Conservation (phyloP, 1,284 basidiomycete genomes). For the Bondarzewia mesenterica region DNA sequence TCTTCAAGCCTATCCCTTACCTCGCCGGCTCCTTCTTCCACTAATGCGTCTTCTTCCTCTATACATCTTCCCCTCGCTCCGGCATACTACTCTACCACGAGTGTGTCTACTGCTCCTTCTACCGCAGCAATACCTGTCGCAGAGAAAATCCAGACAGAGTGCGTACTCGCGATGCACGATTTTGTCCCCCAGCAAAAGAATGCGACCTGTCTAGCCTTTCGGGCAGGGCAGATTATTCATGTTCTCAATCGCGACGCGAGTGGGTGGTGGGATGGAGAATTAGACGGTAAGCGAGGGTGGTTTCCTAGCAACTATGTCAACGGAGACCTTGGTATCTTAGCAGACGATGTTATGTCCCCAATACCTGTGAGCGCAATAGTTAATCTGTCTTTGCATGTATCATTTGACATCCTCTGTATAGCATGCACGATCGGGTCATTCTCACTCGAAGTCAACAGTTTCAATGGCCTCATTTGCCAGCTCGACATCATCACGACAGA, state of each 20-base stretch:
- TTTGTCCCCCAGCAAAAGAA: slow-evolving; percentile 67
- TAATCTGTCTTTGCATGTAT: not conserved
- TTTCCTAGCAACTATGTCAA: slow-evolving; percentile 93
- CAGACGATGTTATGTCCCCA: slow-evolving; percentile 40
- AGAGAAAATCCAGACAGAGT: slow-evolving; percentile 41
- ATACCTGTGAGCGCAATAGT: slow-evolving; percentile 31
- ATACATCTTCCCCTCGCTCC: slow-evolving; percentile 28
- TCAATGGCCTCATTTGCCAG: slow-evolving; percentile 9
- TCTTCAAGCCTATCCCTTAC: slow-evolving; percentile 45
- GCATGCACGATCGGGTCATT: slow-evolving; percentile 11
- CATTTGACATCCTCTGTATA: not conserved
- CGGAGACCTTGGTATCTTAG: slow-evolving; percentile 43
- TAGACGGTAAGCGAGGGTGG: slow-evolving; percentile 88
- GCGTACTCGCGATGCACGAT: slow-evolving; percentile 85
- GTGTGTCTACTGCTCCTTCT: slow-evolving; percentile 15
- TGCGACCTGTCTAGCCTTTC: slow-evolving; percentile 82
- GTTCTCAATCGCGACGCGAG: slow-evolving; percentile 82
- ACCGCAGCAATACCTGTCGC: slow-evolving; percentile 19
- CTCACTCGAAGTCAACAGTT: slow-evolving; percentile 12
- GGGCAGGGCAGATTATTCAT: slow-evolving; percentile 84
- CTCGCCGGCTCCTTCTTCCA: slow-evolving; percentile 45
- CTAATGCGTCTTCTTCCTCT: slow-evolving; percentile 46
- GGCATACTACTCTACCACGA: slow-evolving; percentile 17
- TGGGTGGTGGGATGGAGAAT: slow-evolving; percentile 99
- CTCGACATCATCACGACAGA: slow-evolving; percentile 11